Percentiles rank a stretch among this genome's conserved stretches.
phyloP scores from a whole-genome alignment of 1,284 basidiomycete species.

The Cryptococcus sp. region DNA sequence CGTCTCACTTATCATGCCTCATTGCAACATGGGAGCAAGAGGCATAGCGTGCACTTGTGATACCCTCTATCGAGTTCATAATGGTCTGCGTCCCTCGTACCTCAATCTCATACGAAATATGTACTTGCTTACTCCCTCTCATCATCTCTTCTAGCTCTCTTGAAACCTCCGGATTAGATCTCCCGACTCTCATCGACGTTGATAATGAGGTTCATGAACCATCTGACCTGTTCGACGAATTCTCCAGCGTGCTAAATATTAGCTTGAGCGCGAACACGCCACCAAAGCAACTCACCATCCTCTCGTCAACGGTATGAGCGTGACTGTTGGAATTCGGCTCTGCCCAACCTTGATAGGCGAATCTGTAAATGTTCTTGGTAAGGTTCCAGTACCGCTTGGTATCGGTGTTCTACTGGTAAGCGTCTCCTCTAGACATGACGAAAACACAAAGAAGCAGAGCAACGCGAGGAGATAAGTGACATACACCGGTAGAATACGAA shows the following conservation, averaged over 20 bases:
- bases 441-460: neutral
- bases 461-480: neutral
- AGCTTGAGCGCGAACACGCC: neutral
- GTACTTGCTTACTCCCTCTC: no score
- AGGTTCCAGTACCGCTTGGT: constrained; percentile 44
- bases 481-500: constrained; percentile 29
- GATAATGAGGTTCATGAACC: constrained; percentile 40
- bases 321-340: constrained; percentile 13
- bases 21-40: no score
- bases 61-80: no score
- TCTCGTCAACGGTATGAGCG: constrained; percentile 42
- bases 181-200: constrained; percentile 38
- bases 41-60: no score
- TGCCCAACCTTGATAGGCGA: constrained; percentile 22
- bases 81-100: no score
- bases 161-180: constrained; percentile 16
- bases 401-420: constrained; percentile 32
- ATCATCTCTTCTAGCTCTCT: no score
- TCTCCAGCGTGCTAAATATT: constrained; percentile 23
- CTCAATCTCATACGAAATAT: no score
- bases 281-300: constrained; percentile 14
- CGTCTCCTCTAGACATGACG: neutral
- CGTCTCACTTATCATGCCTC: no score
- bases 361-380: constrained; percentile 42
- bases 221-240: constrained; percentile 39